Evolutionary conservation across 352 stramenopile species (phyloP).

Genomic region (Phytopythium cucurbitacearum): DNA sequence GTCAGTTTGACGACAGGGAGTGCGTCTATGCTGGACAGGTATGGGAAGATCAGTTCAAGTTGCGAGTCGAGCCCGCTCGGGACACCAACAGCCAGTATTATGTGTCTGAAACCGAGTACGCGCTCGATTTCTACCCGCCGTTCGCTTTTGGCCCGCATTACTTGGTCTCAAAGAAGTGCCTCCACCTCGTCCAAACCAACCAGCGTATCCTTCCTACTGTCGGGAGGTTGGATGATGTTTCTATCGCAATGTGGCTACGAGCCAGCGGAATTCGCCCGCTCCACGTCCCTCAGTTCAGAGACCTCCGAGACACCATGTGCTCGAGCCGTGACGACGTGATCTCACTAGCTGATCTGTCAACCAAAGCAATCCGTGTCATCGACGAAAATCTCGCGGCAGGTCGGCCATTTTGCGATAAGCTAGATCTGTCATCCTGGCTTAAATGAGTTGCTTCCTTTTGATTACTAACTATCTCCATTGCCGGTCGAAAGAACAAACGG

Average conservation of each 20-base stretch:
- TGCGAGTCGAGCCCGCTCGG: constrained; percentile 12
- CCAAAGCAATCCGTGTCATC: constrained; percentile 14
- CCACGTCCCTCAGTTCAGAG: constrained; percentile 14
- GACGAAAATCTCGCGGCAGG: constrained; percentile 11
- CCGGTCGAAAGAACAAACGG: no score
- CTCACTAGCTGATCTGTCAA: constrained; percentile 17
- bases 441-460: background rate
- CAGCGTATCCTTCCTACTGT: constrained; percentile 12
- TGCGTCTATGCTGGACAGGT: constrained; percentile 33
- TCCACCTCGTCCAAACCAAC: constrained; percentile 32
- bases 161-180: constrained; percentile 42
- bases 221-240: constrained; percentile 31
- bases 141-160: constrained; percentile 43
- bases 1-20: background rate
- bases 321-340: constrained; percentile 1
- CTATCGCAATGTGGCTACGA: constrained; percentile 39
- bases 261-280: constrained; percentile 15
- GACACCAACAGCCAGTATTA: constrained; percentile 33
- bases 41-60: constrained; percentile 10
- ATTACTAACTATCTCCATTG: background rate
- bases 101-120: constrained; percentile 22
- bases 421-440: background rate
- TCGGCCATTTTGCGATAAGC: background rate
- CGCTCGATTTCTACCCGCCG: constrained; percentile 22
- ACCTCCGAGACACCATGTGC: constrained; percentile 12